Evolutionary conservation across 108 stramenopile species (phyloP).

Genomic region (Cyclotella atomus): DNA sequence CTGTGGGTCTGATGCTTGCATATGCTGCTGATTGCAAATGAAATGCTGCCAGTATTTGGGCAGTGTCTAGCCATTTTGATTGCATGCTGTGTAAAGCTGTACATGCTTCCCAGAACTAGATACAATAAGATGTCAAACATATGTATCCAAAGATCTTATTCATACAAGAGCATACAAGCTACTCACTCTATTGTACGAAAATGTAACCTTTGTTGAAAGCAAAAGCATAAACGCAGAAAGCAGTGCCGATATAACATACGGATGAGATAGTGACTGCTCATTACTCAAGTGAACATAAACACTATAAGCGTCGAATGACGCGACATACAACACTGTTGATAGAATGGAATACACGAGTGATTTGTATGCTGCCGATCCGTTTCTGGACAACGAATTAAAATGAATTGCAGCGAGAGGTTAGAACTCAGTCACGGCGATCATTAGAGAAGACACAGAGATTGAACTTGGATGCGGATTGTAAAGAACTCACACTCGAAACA

Average conservation of each 20-base stretch:
- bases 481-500: slow-evolving; percentile 22
- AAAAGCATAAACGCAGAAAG: slow-evolving; percentile 69
- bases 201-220: slow-evolving; percentile 66
- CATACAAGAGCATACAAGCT: no score
- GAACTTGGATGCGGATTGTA: background rate
- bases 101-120: slow-evolving; percentile 69
- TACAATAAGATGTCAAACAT: background rate
- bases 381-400: background rate
- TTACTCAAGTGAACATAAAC: background rate
- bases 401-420: background rate
- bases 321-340: slow-evolving; percentile 8
- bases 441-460: no score
- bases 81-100: slow-evolving; percentile 76
- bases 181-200: slow-evolving; percentile 34
- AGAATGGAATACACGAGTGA: background rate
- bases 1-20: slow-evolving; percentile 55
- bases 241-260: slow-evolving; percentile 70
- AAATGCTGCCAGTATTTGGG: slow-evolving; percentile 67
- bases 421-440: background rate
- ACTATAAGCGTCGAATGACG: no score
- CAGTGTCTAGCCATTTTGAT: slow-evolving; percentile 74
- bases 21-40: slow-evolving; percentile 66
- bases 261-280: no score
- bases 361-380: slow-evolving; percentile 27
- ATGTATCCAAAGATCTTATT: no score